These are phyloP conservation scores for Bacidia rubella DNA, from an alignment of 495 filamentous ascomycete genomes.

Conservation along the genomic window DNA sequence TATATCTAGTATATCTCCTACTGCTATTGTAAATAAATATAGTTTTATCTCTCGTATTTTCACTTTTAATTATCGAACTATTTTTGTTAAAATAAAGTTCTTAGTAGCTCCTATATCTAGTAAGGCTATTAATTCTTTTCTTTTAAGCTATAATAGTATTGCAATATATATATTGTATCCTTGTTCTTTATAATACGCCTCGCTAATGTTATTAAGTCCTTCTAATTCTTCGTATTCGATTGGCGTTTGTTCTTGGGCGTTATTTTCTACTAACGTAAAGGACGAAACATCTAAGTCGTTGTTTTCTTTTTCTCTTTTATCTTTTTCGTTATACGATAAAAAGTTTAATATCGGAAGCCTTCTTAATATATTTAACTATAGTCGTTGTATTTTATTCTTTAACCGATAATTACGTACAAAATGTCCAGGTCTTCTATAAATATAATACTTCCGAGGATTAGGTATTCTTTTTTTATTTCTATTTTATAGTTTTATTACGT, in stretches of 20 bases:
- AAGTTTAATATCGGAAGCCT: neutral
- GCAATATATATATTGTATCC: neutral
- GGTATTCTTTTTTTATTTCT: neutral
- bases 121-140: neutral
- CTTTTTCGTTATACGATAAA: too few species aligned
- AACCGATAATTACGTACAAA: neutral
- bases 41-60: constrained; percentile 1
- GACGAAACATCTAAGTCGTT: too few species aligned
- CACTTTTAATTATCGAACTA: neutral
- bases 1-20: neutral
- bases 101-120: neutral
- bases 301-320: too few species aligned
- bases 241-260: too few species aligned
- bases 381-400: too few species aligned
- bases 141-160: neutral
- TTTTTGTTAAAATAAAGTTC: neutral
- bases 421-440: neutral
- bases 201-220: neutral
- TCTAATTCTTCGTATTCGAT: too few species aligned
- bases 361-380: too few species aligned
- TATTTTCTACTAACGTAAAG: too few species aligned
- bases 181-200: neutral
- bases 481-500: neutral
- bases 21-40: neutral
- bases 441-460: neutral